These are phyloP conservation scores for Pleodorina starrii DNA, from an alignment of 139 green algal species.

Conservation along the genomic window DNA sequence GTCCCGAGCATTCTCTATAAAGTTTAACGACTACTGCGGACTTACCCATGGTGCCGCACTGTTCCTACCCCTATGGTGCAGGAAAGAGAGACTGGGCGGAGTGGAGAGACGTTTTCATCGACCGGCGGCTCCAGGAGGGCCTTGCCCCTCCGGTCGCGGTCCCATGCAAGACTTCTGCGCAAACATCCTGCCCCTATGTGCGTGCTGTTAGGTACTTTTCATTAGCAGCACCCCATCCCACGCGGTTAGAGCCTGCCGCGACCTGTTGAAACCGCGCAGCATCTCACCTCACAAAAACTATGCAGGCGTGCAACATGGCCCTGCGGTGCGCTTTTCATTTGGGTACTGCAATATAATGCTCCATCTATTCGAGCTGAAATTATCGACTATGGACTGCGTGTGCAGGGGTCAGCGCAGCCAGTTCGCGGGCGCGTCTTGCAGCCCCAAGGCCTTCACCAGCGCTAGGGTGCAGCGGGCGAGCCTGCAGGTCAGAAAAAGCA, in stretches of 20 bases:
- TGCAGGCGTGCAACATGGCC: conserved; percentile 43
- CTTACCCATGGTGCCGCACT: conserved; percentile 48
- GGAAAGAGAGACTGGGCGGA: conserved; percentile 33
- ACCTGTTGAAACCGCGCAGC: background rate
- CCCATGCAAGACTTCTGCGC: too few relatives aligned
- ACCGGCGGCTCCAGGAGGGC: conserved; percentile 15
- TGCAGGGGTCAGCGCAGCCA: conserved; percentile 46
- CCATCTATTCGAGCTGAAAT: background rate
- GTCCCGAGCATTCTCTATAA: too few relatives aligned
- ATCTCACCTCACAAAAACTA: conserved; percentile 17
- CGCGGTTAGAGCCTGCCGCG: background rate
- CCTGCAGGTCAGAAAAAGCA: conserved; percentile 43
- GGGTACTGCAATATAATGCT: background rate
- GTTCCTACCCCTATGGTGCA: conserved; percentile 41
- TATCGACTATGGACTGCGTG: background rate
- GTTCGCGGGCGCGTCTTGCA: conserved; percentile 34
- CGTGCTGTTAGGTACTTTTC: background rate
- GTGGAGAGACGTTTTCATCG: too few relatives aligned
- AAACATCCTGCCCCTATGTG: too few relatives aligned
- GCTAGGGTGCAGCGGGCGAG: conserved; percentile 25
- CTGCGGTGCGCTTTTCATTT: conserved; percentile 25
- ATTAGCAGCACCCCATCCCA: background rate
- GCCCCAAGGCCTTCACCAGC: conserved; percentile 44
- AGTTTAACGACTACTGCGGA: too few relatives aligned
- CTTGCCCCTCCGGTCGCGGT: background rate